These are phyloP conservation scores for Xylaria sp. DNA, from an alignment of 2,329 filamentous ascomycete genomes.

Conservation along the genomic window DNA sequence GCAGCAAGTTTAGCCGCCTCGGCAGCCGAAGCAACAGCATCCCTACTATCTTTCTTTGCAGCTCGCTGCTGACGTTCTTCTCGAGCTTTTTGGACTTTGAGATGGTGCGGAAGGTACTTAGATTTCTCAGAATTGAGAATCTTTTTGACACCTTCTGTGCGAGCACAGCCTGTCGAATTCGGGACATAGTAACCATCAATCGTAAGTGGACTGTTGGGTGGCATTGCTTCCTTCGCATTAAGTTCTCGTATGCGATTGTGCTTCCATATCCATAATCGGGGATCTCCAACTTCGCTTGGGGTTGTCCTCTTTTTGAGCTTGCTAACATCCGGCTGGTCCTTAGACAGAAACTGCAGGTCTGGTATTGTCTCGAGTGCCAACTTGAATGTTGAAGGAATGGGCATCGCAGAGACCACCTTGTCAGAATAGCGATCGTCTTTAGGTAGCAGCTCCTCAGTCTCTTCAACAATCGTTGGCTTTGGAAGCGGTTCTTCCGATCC, in stretches of 20 bases:
- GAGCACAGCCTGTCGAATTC: constrained; percentile 84
- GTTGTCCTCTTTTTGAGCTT: constrained; percentile 62
- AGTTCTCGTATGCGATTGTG: constrained; percentile 67
- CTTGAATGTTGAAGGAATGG: constrained; percentile 57
- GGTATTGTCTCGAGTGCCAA: constrained; percentile 60
- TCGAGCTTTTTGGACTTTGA: constrained; percentile 91
- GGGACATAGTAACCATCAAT: constrained; percentile 82
- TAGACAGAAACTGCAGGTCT: constrained; percentile 55
- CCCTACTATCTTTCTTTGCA: constrained; percentile 73
- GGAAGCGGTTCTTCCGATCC: constrained; percentile 47
- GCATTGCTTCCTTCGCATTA: constrained; percentile 56
- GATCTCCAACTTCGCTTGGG: constrained; percentile 58
- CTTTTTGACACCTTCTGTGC: constrained; percentile 93
- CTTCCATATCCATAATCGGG: constrained; percentile 68
- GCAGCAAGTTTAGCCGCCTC: constrained; percentile 79
- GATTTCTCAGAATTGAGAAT: constrained; percentile 98
- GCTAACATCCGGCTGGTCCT: constrained; percentile 61
- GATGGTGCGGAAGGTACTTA: constrained; percentile 96
- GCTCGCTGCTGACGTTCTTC: constrained; percentile 87
- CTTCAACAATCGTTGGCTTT: constrained; percentile 44
- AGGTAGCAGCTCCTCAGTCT: constrained; percentile 48
- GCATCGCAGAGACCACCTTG: constrained; percentile 59
- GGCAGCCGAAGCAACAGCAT: constrained; percentile 72
- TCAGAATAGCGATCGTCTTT: constrained; percentile 63
- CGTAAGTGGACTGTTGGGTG: constrained; percentile 52